phyloP scores from a whole-genome alignment of 768 basidiomycete species.

The Favolaschia claudopus region DNA sequence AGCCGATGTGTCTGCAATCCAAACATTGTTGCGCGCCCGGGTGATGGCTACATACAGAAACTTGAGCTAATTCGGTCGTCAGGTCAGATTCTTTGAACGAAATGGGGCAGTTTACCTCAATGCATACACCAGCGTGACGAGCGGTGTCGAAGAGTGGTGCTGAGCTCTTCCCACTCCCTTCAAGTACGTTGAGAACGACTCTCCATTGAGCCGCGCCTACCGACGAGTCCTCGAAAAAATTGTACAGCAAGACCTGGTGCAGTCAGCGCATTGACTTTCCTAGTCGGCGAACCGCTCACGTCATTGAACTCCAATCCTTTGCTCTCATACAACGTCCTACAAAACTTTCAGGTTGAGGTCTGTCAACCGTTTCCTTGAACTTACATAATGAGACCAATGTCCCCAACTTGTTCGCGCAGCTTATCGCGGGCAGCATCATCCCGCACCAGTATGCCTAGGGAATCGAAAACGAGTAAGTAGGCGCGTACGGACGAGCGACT shows the following conservation, averaged over 20 bases:
- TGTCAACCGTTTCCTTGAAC: conserved; percentile 18
- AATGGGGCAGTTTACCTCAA: conserved; percentile 51
- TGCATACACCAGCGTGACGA: conserved; percentile 63
- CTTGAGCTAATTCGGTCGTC: conserved; percentile 55
- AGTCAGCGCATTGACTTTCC: not conserved
- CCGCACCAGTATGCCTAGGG: conserved; percentile 73
- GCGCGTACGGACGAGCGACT: not conserved
- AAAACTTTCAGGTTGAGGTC: not conserved
- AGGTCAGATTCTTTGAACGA: not conserved
- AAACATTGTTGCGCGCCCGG: conserved; percentile 70
- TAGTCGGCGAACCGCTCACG: conserved; percentile 36
- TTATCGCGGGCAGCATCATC: conserved; percentile 58
- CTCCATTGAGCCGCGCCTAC: conserved; percentile 64
- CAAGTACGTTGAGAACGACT: conserved; percentile 55
- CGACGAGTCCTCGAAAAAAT: conserved; percentile 75
- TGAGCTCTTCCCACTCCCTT: conserved; percentile 26
- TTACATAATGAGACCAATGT: conserved; percentile 67
- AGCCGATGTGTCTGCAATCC: conserved; percentile 71
- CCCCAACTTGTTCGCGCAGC: conserved; percentile 59
- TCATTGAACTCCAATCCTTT: conserved; percentile 76
- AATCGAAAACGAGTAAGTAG: not conserved
- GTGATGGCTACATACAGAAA: conserved; percentile 77
- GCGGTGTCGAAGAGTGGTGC: conserved; percentile 58
- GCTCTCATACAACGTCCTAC: conserved; percentile 65
- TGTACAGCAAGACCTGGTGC: conserved; percentile 70